Conservation (phyloP, 495 filamentous ascomycete species). For the Aspergillus campestris region DNA sequence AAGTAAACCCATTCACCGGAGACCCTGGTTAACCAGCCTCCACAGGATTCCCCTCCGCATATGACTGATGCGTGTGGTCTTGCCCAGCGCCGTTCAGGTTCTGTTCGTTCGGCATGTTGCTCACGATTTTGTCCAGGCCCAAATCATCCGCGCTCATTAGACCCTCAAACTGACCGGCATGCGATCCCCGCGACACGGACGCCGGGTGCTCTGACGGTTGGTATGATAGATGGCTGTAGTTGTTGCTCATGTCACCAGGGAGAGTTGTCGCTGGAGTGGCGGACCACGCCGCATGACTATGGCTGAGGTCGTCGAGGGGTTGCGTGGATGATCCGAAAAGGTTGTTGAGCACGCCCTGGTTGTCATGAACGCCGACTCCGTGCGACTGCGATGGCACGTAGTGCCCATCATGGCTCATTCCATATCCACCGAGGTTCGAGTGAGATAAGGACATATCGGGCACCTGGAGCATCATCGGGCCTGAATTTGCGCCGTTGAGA, state of each 20-base stretch:
- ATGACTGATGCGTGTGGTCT: constrained; percentile 24
- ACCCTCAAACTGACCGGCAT: constrained; percentile 29
- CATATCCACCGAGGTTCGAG: constrained; percentile 23
- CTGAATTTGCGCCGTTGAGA: constrained; percentile 21
- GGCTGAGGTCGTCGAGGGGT: constrained; percentile 31
- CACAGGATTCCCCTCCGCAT: constrained; percentile 26
- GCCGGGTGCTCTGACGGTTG: constrained; percentile 25
- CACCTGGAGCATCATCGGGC: constrained; percentile 32
- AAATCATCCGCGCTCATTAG: constrained; percentile 32
- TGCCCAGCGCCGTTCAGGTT: constrained; percentile 34
- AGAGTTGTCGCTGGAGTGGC: constrained; percentile 24
- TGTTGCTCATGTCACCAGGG: constrained; percentile 23
- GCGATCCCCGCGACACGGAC: constrained; percentile 28
- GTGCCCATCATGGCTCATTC: constrained; percentile 26
- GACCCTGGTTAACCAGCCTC: constrained; percentile 20
- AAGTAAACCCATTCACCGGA: too few relatives aligned
- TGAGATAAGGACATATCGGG: constrained; percentile 34
- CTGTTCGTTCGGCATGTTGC: constrained; percentile 27
- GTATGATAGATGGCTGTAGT: constrained; percentile 31
- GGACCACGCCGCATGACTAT: constrained; percentile 28
- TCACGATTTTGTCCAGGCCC: constrained; percentile 31
- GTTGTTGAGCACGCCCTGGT: constrained; percentile 25
- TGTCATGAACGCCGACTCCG: constrained; percentile 28
- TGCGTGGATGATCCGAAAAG: constrained; percentile 26
- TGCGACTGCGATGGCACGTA: constrained; percentile 30